Base-by-base conservation (phyloP, 2,329 filamentous ascomycete species). In the Alternaria solani region DNA sequence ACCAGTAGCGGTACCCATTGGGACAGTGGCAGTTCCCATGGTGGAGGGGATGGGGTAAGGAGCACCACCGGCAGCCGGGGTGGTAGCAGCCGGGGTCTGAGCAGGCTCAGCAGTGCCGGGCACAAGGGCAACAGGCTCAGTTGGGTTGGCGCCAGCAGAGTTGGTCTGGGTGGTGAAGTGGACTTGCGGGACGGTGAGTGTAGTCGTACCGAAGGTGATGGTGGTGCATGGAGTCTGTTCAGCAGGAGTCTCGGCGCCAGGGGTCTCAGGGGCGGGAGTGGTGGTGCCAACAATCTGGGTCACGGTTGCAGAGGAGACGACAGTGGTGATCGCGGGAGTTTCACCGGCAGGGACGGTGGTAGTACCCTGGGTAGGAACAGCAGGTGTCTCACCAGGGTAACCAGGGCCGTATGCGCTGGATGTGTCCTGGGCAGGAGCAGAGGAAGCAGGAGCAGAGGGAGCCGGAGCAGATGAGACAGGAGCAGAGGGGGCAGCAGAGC, bases 131-230 rank as follows among this genome's bases (percentile, higher is more conserved):
- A 80, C 74, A 42, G 72, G 70, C 52, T 71, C 73, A 23, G 75
- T 72, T 2, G 70, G 70, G 16, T 63, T 69, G 16, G 66, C 56
- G 16, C 73, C 74, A 8, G 70, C 69, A 46, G 70, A 71, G 53
- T 71, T 59, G 20, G 75, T 74, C 28, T 72, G 61, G 34, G 80
- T 82, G 30, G 75, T 77, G 76, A 83, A 82, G 64, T 76, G 71
- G 11, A 82, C 79, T 63, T 81, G 78, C 0, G 82, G 82, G 25
- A 84, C 81, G 14, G 80, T 83, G 58, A 83, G 69, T 20, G 78
- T 78, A 5, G 79, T 82, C 23, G 75, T 68, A 49, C 78, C 76
- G 70, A 79, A 79, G 16, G 77, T 79, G 65, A 83, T 79, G 26
- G 79, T 81, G 1, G 81, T 84, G 62, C 66, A 62, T 28, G 63